Evolutionary conservation across 768 basidiomycete genomes (phyloP).

Genomic region (Termitomyces sp.): DNA sequence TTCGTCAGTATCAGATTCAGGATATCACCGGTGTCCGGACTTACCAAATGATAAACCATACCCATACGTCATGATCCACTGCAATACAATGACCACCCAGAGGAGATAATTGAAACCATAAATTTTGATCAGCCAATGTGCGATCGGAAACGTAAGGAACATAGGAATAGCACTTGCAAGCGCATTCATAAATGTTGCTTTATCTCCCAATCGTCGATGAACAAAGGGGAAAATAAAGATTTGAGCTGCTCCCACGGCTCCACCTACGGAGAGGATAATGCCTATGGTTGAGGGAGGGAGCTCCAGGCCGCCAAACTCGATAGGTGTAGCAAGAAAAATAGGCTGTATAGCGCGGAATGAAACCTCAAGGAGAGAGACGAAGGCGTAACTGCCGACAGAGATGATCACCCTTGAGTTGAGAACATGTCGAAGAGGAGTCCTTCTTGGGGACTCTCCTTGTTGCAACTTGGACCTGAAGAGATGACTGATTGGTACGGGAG

Average conservation of each 20-base stretch:
- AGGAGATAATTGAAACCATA: background rate
- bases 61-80: conserved; percentile 23
- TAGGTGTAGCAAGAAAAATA: conserved; percentile 60
- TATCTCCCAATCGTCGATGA: background rate
- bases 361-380: conserved; percentile 54
- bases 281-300: conserved; percentile 56
- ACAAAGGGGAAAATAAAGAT: conserved; percentile 35
- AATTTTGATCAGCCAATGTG: background rate
- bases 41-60: background rate
- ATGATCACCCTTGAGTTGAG: conserved; percentile 46
- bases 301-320: conserved; percentile 57
- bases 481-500: conserved; percentile 1
- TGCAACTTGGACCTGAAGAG: conserved; percentile 1
- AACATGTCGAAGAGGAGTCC: conserved; percentile 38
- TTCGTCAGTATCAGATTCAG: too few relatives aligned
- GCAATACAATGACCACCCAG: background rate
- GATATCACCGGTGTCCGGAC: too few relatives aligned
- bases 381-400: conserved; percentile 49
- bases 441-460: conserved; percentile 8
- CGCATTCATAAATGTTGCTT: background rate
- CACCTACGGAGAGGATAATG: conserved; percentile 46
- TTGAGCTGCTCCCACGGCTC: conserved; percentile 45
- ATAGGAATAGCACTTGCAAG: background rate
- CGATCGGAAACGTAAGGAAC: background rate
- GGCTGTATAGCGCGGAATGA: conserved; percentile 58